Evolutionary conservation across 352 stramenopile genomes (phyloP).

Genomic region (Globisporangium megalacanthum): DNA sequence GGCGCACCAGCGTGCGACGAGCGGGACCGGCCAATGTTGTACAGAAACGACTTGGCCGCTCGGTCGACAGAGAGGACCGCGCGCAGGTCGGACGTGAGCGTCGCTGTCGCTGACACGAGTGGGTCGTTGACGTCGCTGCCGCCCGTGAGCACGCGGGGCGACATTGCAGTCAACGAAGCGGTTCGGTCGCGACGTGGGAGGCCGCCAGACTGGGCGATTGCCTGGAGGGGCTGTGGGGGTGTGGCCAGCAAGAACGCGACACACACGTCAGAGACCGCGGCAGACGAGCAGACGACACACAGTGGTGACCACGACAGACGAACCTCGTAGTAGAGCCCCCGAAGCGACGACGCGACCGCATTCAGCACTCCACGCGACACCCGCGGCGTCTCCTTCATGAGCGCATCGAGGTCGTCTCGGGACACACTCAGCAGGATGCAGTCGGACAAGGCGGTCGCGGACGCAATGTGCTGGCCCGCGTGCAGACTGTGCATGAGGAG

Average conservation of each 20-base stretch:
- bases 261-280: background rate
- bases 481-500: constrained; percentile 57
- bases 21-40: constrained; percentile 53
- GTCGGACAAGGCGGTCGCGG: constrained; percentile 58
- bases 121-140: constrained; percentile 32
- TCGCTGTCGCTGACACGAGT: constrained; percentile 48
- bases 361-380: constrained; percentile 78
- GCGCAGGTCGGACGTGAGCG: constrained; percentile 59
- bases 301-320: background rate
- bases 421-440: constrained; percentile 75
- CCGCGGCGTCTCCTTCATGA: constrained; percentile 68
- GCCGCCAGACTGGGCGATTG: constrained; percentile 59
- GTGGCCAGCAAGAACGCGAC: background rate
- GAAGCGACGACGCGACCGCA: constrained; percentile 65
- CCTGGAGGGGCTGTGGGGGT: constrained; percentile 37
- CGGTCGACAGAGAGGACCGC: constrained; percentile 60
- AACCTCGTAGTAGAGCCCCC: constrained; percentile 78
- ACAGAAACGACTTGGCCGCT: constrained; percentile 69
- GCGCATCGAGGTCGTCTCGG: constrained; percentile 50
- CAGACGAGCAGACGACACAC: background rate
- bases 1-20: constrained; percentile 22
- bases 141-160: constrained; percentile 13
- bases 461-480: constrained; percentile 65
- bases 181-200: constrained; percentile 50
- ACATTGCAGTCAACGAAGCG: constrained; percentile 23